Evolutionary conservation across 1,284 basidiomycete species (phyloP).

Genomic region (Wolfiporia cocos): DNA sequence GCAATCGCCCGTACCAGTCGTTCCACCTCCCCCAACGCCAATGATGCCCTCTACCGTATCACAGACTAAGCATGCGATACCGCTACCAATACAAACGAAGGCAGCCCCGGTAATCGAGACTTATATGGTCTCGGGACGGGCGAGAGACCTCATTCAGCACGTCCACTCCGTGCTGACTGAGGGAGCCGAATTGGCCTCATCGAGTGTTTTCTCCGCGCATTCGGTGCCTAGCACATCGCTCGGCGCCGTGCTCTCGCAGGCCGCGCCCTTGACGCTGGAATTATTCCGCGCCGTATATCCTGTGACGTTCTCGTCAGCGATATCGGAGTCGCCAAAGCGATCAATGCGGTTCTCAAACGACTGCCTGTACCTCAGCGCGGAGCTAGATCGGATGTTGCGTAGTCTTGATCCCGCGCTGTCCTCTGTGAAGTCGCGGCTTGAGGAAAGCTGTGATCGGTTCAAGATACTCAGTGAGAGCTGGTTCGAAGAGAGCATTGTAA

Average conservation of each 20-base stretch:
- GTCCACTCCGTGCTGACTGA: conserved; percentile 57
- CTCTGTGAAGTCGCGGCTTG: conserved; percentile 37
- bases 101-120: conserved; percentile 37
- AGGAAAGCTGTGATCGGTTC: conserved; percentile 43
- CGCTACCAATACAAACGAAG: no score
- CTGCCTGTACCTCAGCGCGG: conserved; percentile 62
- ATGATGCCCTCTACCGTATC: conserved; percentile 7
- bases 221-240: conserved; percentile 24
- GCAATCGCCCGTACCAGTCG: conserved; percentile 13
- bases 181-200: conserved; percentile 47
- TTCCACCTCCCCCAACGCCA: conserved; percentile 21
- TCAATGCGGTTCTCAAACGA: conserved; percentile 87
- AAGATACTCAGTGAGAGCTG: conserved; percentile 54
- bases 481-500: conserved; percentile 63
- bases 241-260: conserved; percentile 53
- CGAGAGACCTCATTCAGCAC: conserved; percentile 50
- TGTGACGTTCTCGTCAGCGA: conserved; percentile 49
- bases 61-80: not conserved
- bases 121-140: conserved; percentile 52
- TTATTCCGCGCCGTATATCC: conserved; percentile 81
- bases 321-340: conserved; percentile 49
- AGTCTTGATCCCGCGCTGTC: conserved; percentile 19
- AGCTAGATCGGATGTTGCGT: conserved; percentile 35
- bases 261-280: conserved; percentile 68
- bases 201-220: conserved; percentile 42